Evolutionary conservation across 148 eudicot species (phyloP).

Genomic region (Dianthus caryophyllus): DNA sequence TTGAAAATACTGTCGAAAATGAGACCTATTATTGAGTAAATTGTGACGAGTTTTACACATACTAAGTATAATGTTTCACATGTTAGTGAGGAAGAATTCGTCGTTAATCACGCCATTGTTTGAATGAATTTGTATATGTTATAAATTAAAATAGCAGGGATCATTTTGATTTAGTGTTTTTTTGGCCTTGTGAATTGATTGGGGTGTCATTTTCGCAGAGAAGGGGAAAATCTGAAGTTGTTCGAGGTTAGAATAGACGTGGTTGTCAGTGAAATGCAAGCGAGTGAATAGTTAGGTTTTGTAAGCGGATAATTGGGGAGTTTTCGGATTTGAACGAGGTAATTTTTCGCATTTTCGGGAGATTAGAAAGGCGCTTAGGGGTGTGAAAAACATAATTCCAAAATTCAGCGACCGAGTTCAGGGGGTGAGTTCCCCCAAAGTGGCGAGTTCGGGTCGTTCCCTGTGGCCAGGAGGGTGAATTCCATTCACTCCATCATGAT

Average conservation of each 20-base stretch:
- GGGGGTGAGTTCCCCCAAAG: conserved; percentile 88
- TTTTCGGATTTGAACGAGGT: conserved; percentile 23
- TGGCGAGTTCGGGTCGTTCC: conserved; percentile 55
- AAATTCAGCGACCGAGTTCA: conserved; percentile 67
- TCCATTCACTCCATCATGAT: conserved; percentile 63
- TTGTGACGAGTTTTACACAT: no score
- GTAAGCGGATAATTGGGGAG: conserved; percentile 17
- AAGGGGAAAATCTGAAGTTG: conserved; percentile 12
- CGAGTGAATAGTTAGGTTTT: conserved; percentile 11
- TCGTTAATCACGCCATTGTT: no score
- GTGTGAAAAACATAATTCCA: conserved; percentile 34
- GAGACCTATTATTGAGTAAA: no score
- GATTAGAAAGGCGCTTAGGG: conserved; percentile 14
- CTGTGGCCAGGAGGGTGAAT: conserved; percentile 70
- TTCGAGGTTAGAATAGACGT: conserved; percentile 13
- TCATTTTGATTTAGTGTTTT: conserved; percentile 5
- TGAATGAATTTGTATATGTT: neutral
- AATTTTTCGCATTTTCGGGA: conserved; percentile 3
- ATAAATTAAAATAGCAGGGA: conserved; percentile 4
- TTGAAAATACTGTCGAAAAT: no score
- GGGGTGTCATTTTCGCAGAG: conserved; percentile 19
- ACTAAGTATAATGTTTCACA: no score
- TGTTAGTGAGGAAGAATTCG: no score
- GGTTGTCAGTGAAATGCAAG: conserved; percentile 15
- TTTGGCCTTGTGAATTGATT: conserved; percentile 9